These are phyloP conservation scores for Parmales sp. DNA, from an alignment of 108 stramenopile genomes.

Conservation along the genomic window DNA sequence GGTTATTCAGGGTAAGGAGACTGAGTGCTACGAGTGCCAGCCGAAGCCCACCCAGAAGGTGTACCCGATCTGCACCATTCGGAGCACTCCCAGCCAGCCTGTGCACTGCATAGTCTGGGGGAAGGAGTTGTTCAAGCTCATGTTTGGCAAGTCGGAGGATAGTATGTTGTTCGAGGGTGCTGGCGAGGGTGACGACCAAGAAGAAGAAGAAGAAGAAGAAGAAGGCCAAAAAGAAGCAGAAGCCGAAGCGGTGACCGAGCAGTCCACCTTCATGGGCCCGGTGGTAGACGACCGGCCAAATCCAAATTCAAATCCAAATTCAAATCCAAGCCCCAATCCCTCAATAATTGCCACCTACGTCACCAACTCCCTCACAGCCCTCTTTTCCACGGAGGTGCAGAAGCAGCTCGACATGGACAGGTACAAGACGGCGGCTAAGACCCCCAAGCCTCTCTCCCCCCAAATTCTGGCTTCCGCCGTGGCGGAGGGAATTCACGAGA, in stretches of 20 bases:
- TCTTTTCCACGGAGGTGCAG: constrained; percentile 57
- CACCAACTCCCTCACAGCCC: constrained; percentile 24
- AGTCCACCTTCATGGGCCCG: constrained; percentile 31
- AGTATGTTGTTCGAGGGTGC: constrained; percentile 76
- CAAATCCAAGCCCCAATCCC: background rate
- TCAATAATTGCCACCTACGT: constrained; percentile 13
- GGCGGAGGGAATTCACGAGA: constrained; percentile 16
- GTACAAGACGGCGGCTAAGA: constrained; percentile 71
- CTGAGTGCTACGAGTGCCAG: constrained; percentile 96
- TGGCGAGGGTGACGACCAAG: constrained; percentile 27
- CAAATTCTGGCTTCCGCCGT: background rate
- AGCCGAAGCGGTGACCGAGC: constrained; percentile 11
- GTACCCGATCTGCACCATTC: constrained; percentile 98
- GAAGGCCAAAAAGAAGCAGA: constrained; percentile 3
- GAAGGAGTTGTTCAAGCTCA: constrained; percentile 93
- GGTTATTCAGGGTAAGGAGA: constrained; percentile 66
- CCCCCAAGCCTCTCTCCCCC: constrained; percentile 42
- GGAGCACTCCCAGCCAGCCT: constrained; percentile 89
- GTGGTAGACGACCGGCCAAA: background rate
- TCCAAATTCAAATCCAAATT: no score
- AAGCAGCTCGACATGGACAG: constrained; percentile 77
- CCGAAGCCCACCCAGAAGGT: constrained; percentile 89
- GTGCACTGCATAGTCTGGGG: constrained; percentile 99
- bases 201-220: constrained; percentile 7
- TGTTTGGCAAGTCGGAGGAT: constrained; percentile 68